phyloP scores from a whole-genome alignment of 78 protist genomes.

The Dictyostelium purpureum region DNA sequence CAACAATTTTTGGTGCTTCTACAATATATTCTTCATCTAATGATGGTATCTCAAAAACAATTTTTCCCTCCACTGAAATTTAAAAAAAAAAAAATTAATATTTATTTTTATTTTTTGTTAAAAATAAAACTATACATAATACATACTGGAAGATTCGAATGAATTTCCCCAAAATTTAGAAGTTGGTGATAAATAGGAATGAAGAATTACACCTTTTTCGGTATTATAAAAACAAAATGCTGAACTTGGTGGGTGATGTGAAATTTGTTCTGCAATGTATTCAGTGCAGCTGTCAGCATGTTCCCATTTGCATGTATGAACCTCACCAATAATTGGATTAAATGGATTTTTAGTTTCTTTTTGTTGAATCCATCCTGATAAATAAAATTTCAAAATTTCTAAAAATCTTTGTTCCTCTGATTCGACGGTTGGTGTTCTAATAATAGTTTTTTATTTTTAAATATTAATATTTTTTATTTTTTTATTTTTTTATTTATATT shows the following conservation, averaged over 20 bases:
- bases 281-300: slow-evolving; percentile 55
- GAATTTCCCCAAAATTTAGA: slow-evolving; percentile 69
- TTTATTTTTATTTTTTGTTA: neutral
- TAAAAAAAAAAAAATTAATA: neutral
- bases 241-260: slow-evolving; percentile 67
- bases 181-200: slow-evolving; percentile 40
- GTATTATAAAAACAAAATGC: slow-evolving; percentile 35
- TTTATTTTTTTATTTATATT: neutral
- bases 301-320: slow-evolving; percentile 23
- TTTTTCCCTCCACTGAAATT: slow-evolving; percentile 64
- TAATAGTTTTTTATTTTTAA: neutral
- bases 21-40: slow-evolving; percentile 26
- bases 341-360: slow-evolving; percentile 46
- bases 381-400: slow-evolving; percentile 51
- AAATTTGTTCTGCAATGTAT: slow-evolving; percentile 53
- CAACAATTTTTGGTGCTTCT: slow-evolving; percentile 66
- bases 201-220: slow-evolving; percentile 18
- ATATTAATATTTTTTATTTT: neutral
- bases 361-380: slow-evolving; percentile 43
- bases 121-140: neutral
- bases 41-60: slow-evolving; percentile 8
- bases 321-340: slow-evolving; percentile 65
- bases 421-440: slow-evolving; percentile 30
- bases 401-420: slow-evolving; percentile 46
- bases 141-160: slow-evolving; percentile 17